phyloP scores from a whole-genome alignment of 345 rosid species.

The Citrus inodora region DNA sequence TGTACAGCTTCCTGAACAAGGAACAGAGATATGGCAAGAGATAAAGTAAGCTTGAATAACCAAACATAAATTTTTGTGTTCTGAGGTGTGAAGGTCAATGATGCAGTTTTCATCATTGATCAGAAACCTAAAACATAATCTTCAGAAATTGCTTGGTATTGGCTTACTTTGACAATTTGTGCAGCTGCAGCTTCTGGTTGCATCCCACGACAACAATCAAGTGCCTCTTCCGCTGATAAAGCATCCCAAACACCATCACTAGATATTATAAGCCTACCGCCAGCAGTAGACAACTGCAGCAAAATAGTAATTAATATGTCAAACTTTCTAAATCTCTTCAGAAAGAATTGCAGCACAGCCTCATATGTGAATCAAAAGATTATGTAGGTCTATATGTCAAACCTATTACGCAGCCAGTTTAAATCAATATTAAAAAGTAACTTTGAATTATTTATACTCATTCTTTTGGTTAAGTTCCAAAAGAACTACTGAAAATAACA shows the following conservation, averaged over 20 bases:
- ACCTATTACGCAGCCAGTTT: background rate
- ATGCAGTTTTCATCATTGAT: background rate
- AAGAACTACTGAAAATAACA: background rate
- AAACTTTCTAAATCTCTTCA: background rate
- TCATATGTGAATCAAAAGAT: background rate
- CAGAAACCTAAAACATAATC: background rate
- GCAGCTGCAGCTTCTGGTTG: conserved; percentile 86
- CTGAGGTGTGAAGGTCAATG: background rate
- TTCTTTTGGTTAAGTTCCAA: background rate
- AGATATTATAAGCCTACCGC: conserved; percentile 87
- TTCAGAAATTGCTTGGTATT: background rate
- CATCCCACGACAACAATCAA: conserved; percentile 93
- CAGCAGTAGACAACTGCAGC: conserved; percentile 81
- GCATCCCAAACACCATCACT: conserved; percentile 99
- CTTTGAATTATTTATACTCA: background rate
- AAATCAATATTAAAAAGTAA: background rate
- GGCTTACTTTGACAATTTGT: conserved; percentile 82
- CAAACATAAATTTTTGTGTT: background rate
- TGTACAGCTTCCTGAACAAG: conserved; percentile 76
- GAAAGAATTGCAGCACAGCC: background rate
- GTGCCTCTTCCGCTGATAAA: conserved; percentile 69
- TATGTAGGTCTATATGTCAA: background rate
- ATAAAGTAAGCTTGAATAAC: conserved; percentile 3
- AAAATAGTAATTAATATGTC: conserved; percentile 8
- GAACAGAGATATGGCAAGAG: conserved; percentile 11